A percentile compares a stretch with the other conserved stretches of the same genome.
Conservation (phyloP, 116 monocot species). For the Trichopus zeylanicus region DNA sequence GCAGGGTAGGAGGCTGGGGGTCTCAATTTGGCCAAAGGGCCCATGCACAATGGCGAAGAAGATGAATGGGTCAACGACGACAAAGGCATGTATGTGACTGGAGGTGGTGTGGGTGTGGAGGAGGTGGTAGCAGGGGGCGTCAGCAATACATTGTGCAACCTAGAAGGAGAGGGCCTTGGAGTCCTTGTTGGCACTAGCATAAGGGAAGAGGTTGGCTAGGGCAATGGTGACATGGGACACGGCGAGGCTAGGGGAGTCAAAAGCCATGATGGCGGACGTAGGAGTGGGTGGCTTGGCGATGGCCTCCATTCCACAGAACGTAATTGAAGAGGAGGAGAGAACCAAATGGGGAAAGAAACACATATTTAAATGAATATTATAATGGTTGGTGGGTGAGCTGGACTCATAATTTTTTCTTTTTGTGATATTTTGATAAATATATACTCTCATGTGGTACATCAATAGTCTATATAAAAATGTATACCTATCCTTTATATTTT, state of each 20-base stretch:
- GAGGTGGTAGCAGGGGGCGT: conserved; percentile 18
- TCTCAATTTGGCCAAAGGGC: neutral
- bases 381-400: too few species aligned
- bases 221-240: conserved; percentile 10
- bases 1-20: neutral
- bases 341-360: too few species aligned
- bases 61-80: conserved; percentile 15
- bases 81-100: conserved; percentile 19
- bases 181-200: neutral
- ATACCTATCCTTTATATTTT: too few species aligned
- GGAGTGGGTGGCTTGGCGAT: neutral
- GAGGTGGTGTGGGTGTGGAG: conserved; percentile 19
- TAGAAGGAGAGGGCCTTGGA: neutral
- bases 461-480: too few species aligned
- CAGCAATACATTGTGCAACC: conserved; percentile 11
- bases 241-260: conserved; percentile 1
- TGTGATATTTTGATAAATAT: too few species aligned
- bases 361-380: too few species aligned
- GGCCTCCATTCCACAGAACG: neutral
- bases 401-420: too few species aligned
- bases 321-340: too few species aligned
- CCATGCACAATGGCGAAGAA: conserved; percentile 27
- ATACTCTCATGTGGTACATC: too few species aligned
- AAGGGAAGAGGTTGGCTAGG: conserved; percentile 15
- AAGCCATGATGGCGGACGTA: neutral